Evolutionary conservation across 1,284 basidiomycete species (phyloP), one percentile per base, ranked within the genome.

Genomic region (Cryptococcus maquisensis): DNA sequence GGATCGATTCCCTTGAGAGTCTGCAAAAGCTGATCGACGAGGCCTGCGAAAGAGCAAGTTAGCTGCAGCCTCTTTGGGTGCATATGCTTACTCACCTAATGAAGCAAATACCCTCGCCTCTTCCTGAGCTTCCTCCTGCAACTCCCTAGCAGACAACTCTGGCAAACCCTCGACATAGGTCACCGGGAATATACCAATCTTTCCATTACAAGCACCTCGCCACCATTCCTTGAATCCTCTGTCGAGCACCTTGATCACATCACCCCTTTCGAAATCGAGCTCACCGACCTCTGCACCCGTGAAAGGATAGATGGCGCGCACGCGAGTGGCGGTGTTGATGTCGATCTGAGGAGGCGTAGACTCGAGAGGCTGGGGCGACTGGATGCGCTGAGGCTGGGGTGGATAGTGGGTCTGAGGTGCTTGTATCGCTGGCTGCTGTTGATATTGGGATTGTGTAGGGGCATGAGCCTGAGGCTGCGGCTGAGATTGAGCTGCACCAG

Each of bases 211-310:
- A 65, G 98, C 94, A 2, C 96, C 96, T 45, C 91, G 81, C 94
- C 95, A 98, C 96, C 96, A 99, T 72, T 98, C 92, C 68, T 93
- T 88, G 77, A 97, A 97, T 24, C 88, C 89, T 41, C 90, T 84
- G 73, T 98, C 93, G 10, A 98, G 85, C 15, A 98, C 95, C 65
- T 94, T 93, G 78, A 98, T 94, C 50, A 97, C 80, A 66, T 98
- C 96, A 3, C 94, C 96, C 63, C 89, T 88, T 54, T 89, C 85
- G 71, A 99, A 97, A 1, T 86, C 85, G 5, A 99, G 81, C 75
- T 98, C 96, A 13, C 94, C 95, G 0, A 86, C 82, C 69, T 96
- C 92, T 0, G 86, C 85, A 0, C 93, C 87, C 44, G 88, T 84
- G 67, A 98, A 99, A 2, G 88, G 84, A 72, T 97, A 93, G 61